These are phyloP conservation scores for Capsaspora owczarzaki DNA, from an alignment of 78 protist species.

Conservation along the genomic window DNA sequence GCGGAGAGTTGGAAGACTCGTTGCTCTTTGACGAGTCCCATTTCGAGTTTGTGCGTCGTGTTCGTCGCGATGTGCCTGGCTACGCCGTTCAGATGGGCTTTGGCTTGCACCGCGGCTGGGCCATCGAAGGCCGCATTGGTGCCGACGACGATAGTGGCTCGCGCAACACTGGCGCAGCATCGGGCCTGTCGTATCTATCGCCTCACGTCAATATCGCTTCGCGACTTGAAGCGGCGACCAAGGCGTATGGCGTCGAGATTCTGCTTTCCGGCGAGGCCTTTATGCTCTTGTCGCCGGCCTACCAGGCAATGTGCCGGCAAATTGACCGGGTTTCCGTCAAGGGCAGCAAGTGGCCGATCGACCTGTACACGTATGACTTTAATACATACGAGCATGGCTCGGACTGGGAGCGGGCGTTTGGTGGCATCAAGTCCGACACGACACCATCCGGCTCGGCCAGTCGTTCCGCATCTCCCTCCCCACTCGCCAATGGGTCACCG, in stretches of 20 bases:
- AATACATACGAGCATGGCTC: neutral
- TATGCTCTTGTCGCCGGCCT: neutral
- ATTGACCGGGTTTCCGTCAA: neutral
- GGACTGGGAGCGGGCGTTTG: neutral
- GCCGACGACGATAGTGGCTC: too few relatives aligned
- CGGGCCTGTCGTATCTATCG: neutral
- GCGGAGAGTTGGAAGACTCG: too few relatives aligned
- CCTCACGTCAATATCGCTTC: neutral
- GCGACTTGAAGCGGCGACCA: neutral
- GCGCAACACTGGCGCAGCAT: too few relatives aligned
- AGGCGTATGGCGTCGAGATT: neutral
- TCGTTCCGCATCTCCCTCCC: too few relatives aligned
- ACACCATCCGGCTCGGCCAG: neutral
- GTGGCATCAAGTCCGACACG: neutral
- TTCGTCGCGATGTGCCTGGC: neutral
- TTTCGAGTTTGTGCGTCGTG: too few relatives aligned
- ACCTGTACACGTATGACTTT: neutral
- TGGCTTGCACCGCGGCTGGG: neutral
- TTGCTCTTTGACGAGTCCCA: too few relatives aligned
- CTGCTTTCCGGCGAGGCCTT: neutral
- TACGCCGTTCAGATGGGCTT: neutral
- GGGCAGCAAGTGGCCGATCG: neutral
- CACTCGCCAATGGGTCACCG: too few relatives aligned
- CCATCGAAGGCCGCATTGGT: neutral
- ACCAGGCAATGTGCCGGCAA: neutral